Evolutionary conservation across 164 flowering plant species (phyloP).

Genomic region (Kalanchoe fedtschenkoi): DNA sequence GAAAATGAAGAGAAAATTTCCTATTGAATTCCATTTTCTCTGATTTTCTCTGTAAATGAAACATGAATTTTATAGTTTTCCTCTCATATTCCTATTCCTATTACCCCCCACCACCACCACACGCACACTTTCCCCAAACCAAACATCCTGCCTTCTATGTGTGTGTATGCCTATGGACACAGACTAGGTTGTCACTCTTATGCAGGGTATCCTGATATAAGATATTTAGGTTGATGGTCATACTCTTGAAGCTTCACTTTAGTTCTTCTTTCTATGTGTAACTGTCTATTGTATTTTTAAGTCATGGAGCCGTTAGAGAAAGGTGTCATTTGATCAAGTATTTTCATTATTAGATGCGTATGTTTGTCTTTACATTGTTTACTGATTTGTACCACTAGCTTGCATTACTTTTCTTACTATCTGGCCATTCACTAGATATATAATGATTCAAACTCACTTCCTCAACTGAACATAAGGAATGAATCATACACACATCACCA

Average conservation of each 20-base stretch:
- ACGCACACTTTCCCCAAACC: no score
- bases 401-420: neutral
- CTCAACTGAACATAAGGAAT: slow-evolving; percentile 3
- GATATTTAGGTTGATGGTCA: neutral
- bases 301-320: neutral
- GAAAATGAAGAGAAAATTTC: no score
- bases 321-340: neutral
- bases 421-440: neutral
- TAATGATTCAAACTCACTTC: neutral
- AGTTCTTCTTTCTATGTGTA: neutral
- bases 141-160: no score
- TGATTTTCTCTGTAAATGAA: no score
- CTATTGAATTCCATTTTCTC: no score
- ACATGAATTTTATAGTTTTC: no score
- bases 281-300: neutral
- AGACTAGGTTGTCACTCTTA: neutral
- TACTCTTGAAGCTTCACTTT: neutral
- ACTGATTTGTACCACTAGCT: neutral
- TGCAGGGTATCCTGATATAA: neutral
- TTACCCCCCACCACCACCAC: no score
- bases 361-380: neutral
- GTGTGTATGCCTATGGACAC: neutral
- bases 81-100: no score
- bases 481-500: slow-evolving; percentile 2
- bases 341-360: neutral